Evolutionary conservation across 73 alveolate species (phyloP), one percentile per base, ranked within the genome.

Genomic region (Stentor roeselii): DNA sequence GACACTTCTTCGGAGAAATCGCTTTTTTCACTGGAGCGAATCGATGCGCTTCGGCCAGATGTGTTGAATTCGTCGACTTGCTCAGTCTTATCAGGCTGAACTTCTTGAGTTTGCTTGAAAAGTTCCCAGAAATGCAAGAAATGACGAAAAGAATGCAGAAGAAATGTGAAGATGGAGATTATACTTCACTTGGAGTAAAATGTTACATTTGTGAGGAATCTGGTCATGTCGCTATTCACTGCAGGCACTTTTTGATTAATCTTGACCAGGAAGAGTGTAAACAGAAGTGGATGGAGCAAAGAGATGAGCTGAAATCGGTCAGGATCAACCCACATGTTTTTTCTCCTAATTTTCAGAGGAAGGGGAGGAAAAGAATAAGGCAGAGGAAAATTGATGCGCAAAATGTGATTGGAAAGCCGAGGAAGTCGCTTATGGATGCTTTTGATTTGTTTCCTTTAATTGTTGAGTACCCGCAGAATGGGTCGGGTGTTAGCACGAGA

Each of bases 1-100:
- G 87, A 39, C 90, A 83, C 31, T 90, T 86, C 76, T 84, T 87
- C 42, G 96, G 96, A 4, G 96, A 90, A 78, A 75, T 90, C 21
- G 88, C 88, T 3, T 86, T 90, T 75, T 75, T 90, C 78, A 75
- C 87, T 0, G 92, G 60, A 3, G 78, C 59, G 60, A 86, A 83
- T 14, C 83, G 92, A 38, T 78, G 89, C 32, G 76, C 88, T 11
- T 82, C 91, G 0, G 80, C 75, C 50, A 83, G 85, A 31, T 90
- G 92, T 1, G 86, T 87, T 42, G 88, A 85, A 36, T 90, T 90
- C 75, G 86, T 90, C 36, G 95, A 90, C 1, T 86, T 90, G 35
- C 61, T 86, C 40, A 3, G 50, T 6, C 58, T 90, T 0, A 78
- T 77, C 3, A 38, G 60, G 30, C 88, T 82, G 32, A 50, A 27